These are phyloP conservation scores for Leptodermis oblonga DNA, from an alignment of 257 asterid species.

Conservation along the genomic window DNA sequence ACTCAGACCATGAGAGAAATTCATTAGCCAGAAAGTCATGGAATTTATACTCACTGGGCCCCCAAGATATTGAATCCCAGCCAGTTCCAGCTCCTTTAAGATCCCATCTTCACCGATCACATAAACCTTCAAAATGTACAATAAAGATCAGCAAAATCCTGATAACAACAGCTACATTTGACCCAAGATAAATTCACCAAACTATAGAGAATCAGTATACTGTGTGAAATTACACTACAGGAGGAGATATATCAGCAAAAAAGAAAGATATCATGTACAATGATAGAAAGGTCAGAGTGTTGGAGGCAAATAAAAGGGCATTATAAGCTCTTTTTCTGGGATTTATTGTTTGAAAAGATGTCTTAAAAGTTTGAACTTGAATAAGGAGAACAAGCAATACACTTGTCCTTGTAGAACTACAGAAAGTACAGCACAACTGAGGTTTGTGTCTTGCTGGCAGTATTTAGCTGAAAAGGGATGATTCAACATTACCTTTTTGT, in stretches of 20 bases:
- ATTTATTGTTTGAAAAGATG: neutral
- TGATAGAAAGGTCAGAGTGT: neutral
- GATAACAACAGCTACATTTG: neutral
- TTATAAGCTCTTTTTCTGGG: neutral
- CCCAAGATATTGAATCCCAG: constrained; percentile 80
- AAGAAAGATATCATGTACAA: neutral
- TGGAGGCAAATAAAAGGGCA: neutral
- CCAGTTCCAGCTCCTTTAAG: constrained; percentile 86
- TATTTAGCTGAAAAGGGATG: neutral
- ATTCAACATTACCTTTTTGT: constrained; percentile 63
- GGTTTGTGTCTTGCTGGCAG: neutral
- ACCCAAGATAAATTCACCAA: neutral
- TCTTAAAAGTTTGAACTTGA: neutral
- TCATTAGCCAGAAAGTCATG: constrained; percentile 5
- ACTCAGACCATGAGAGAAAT: neutral
- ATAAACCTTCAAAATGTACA: constrained; percentile 56
- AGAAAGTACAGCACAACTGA: neutral
- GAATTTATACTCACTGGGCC: constrained; percentile 67
- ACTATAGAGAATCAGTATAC: neutral
- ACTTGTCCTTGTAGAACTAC: neutral
- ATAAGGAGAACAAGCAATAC: neutral
- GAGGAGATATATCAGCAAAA: neutral
- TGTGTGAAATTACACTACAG: neutral
- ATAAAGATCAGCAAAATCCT: constrained; percentile 13
- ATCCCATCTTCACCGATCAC: constrained; percentile 98